These are phyloP conservation scores for Barnettozyma hawaiiensis DNA, from an alignment of 1,139 yeast species.

Conservation along the genomic window DNA sequence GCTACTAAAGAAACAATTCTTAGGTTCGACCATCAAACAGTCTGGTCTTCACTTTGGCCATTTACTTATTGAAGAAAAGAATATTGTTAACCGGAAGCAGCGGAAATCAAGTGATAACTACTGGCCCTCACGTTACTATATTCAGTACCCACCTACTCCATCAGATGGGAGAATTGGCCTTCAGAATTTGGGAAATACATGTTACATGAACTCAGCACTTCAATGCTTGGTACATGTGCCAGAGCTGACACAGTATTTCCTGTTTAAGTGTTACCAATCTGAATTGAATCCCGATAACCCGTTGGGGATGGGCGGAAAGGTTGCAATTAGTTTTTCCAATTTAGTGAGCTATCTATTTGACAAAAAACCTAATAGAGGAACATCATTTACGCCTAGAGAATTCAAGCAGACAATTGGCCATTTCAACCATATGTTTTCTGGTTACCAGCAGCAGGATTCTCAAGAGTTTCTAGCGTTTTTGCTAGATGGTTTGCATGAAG, in stretches of 20 bases:
- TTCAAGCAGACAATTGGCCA: conserved; percentile 79
- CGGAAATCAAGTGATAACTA: conserved; percentile 21
- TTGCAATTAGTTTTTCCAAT: conserved; percentile 69
- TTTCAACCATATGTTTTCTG: conserved; percentile 76
- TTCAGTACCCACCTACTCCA: conserved; percentile 27
- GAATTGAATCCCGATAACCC: conserved; percentile 79
- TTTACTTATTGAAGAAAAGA: conserved; percentile 30
- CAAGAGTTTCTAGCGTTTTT: conserved; percentile 91
- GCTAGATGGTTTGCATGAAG: conserved; percentile 91
- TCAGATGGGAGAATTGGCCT: conserved; percentile 59
- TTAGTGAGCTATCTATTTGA: conserved; percentile 58
- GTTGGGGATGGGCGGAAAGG: conserved; percentile 75
- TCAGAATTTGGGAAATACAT: conserved; percentile 83
- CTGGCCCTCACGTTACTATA: conserved; percentile 33
- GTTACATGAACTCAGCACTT: conserved; percentile 95
- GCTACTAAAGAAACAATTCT: conserved; percentile 22
- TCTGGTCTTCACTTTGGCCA: conserved; percentile 23
- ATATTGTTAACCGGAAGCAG: not conserved
- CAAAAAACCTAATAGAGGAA: conserved; percentile 25
- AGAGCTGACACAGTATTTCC: conserved; percentile 72
- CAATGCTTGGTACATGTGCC: conserved; percentile 89
- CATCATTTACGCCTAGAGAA: conserved; percentile 49
- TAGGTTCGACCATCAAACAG: conserved; percentile 19
- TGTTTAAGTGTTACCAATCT: conserved; percentile 49
- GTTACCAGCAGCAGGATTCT: conserved; percentile 90